Evolutionary conservation across 345 rosid genomes (phyloP).

Genomic region (Fremontodendron californicum): DNA sequence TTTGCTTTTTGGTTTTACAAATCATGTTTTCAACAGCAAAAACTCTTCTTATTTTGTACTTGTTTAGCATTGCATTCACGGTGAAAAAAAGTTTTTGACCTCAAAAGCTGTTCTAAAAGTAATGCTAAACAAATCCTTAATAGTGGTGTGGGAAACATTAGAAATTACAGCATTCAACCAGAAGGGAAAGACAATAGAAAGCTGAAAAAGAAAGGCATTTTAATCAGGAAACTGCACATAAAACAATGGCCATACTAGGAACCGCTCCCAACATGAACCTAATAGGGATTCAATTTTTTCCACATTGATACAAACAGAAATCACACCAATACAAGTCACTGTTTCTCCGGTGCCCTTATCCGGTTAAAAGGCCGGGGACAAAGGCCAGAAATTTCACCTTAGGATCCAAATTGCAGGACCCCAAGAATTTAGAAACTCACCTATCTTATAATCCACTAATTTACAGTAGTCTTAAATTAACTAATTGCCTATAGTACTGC

Average conservation of each 20-base stretch:
- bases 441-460: slow-evolving; percentile 11
- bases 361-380: slow-evolving; percentile 35
- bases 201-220: background rate
- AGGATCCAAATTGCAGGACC: slow-evolving; percentile 5
- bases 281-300: background rate
- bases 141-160: too few relatives aligned
- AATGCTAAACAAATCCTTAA: too few relatives aligned
- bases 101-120: too few relatives aligned
- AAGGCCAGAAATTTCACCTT: background rate
- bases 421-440: background rate
- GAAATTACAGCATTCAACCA: background rate
- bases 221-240: slow-evolving; percentile 15
- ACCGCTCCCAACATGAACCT: slow-evolving; percentile 22
- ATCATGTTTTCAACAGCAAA: too few relatives aligned
- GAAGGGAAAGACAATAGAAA: background rate
- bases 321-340: slow-evolving; percentile 18
- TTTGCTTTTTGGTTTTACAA: too few relatives aligned
- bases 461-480: slow-evolving; percentile 2
- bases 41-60: too few relatives aligned
- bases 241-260: slow-evolving; percentile 15
- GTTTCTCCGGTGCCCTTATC: slow-evolving; percentile 29
- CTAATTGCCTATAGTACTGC: background rate
- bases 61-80: too few relatives aligned
- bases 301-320: background rate
- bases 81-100: too few relatives aligned